phyloP scores from a whole-genome alignment of 495 filamentous ascomycete species.

The Lepraria neglecta region DNA sequence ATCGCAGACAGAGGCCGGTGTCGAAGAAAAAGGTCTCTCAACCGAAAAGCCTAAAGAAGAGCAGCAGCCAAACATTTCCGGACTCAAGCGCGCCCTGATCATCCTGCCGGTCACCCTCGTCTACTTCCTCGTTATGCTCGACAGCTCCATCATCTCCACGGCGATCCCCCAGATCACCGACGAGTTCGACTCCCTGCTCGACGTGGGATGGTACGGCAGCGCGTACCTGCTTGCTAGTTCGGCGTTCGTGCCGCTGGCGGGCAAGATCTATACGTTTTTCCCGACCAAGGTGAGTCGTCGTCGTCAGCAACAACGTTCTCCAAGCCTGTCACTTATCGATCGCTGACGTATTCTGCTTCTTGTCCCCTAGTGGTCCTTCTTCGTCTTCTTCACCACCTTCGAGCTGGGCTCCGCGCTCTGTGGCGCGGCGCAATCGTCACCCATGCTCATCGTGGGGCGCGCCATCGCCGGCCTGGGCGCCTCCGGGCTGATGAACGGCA shows the following conservation, averaged over 20 bases:
- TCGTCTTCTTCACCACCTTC: slow-evolving; percentile 38
- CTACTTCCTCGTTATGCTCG: slow-evolving; percentile 45
- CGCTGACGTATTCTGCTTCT: slow-evolving; percentile 11
- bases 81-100: no score
- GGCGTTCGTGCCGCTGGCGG: slow-evolving; percentile 42
- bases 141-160: slow-evolving; percentile 42
- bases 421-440: slow-evolving; percentile 38
- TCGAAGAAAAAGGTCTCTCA: no score
- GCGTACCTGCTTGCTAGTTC: slow-evolving; percentile 42
- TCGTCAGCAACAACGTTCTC: no score
- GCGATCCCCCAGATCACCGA: slow-evolving; percentile 42
- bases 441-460: slow-evolving; percentile 42
- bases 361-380: slow-evolving; percentile 31
- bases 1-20: no score
- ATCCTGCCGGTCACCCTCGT: no score
- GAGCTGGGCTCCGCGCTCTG: slow-evolving; percentile 42
- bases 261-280: slow-evolving; percentile 45
- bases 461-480: slow-evolving; percentile 41
- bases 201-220: slow-evolving; percentile 45
- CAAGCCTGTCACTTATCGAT: no score
- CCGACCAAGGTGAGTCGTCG: slow-evolving; percentile 38
- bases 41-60: no score
- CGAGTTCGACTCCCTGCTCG: slow-evolving; percentile 38
- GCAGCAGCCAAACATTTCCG: no score
- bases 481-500: slow-evolving; percentile 47